These are phyloP conservation scores for Aureobasidium leucospermi DNA, from an alignment of 2,329 filamentous ascomycete genomes.

Conservation along the genomic window DNA sequence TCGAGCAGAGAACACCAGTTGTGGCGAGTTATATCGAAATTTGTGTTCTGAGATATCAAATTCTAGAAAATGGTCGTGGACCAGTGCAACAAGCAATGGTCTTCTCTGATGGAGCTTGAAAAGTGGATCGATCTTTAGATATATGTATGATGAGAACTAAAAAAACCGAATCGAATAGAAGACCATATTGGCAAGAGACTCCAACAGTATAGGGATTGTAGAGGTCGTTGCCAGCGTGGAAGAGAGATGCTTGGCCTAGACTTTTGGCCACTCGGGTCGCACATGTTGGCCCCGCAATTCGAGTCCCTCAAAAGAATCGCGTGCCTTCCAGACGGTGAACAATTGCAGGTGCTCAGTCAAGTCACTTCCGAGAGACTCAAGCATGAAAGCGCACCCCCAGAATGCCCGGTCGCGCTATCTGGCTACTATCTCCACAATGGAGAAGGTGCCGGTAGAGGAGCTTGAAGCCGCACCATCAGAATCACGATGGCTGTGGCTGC, in stretches of 20 bases:
- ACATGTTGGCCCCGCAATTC: neutral
- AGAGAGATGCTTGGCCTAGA: neutral
- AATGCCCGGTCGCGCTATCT: neutral
- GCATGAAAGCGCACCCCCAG: neutral
- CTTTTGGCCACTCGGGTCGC: neutral
- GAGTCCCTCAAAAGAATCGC: neutral
- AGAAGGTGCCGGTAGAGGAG: neutral
- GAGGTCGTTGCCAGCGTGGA: neutral
- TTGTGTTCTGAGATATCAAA: neutral
- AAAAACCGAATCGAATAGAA: neutral
- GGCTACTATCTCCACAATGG: neutral
- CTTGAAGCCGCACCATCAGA: neutral
- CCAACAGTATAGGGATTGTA: neutral
- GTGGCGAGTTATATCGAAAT: no score
- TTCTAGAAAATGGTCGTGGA: neutral
- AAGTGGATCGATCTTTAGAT: no score
- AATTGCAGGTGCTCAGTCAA: no score
- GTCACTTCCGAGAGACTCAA: neutral
- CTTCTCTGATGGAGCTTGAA: no score
- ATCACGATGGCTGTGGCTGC: constrained; percentile 6
- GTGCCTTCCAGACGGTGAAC: no score
- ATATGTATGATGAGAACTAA: no score
- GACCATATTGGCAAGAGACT: neutral
- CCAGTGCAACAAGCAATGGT: no score
- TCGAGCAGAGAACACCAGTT: no score